phyloP scores from a whole-genome alignment of 345 rosid species.

The Aquilaria sinensis region DNA sequence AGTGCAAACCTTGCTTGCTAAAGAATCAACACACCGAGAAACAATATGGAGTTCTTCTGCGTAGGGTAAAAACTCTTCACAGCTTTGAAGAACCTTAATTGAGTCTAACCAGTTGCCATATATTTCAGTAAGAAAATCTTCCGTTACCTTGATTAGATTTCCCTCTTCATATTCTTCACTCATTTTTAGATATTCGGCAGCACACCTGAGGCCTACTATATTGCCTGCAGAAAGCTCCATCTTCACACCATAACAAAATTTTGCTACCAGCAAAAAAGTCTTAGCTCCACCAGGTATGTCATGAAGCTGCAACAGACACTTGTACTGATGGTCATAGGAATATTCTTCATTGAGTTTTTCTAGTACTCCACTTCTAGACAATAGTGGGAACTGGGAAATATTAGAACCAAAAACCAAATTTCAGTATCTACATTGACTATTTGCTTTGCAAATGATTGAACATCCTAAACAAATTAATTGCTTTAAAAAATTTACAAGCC shows the following conservation, averaged over 20 bases:
- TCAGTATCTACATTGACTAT: neutral
- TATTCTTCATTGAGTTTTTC: constrained; percentile 43
- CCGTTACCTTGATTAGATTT: constrained; percentile 69
- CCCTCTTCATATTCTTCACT: constrained; percentile 59
- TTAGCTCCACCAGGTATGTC: constrained; percentile 82
- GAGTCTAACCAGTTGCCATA: constrained; percentile 63
- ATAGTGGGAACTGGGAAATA: constrained; percentile 69
- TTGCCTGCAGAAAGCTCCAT: constrained; percentile 57
- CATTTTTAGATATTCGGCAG: constrained; percentile 86
- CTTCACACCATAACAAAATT: constrained; percentile 79
- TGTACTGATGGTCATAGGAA: constrained; percentile 30
- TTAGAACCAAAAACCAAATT: constrained; percentile 3
- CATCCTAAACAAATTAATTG: constrained; percentile 1
- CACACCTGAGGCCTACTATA: constrained; percentile 68
- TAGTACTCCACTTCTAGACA: constrained; percentile 73
- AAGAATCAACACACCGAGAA: constrained; percentile 67
- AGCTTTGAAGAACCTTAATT: constrained; percentile 62
- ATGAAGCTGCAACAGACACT: constrained; percentile 47
- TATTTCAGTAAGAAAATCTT: constrained; percentile 54
- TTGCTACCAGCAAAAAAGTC: constrained; percentile 63
- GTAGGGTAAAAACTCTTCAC: constrained; percentile 48
- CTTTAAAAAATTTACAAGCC: neutral
- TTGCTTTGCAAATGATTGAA: neutral
- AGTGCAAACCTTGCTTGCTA: constrained; percentile 74
- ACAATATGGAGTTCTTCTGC: constrained; percentile 81